phyloP scores from a whole-genome alignment of 2,329 filamentous ascomycete genomes.

The Tolypocladium guangdongense region DNA sequence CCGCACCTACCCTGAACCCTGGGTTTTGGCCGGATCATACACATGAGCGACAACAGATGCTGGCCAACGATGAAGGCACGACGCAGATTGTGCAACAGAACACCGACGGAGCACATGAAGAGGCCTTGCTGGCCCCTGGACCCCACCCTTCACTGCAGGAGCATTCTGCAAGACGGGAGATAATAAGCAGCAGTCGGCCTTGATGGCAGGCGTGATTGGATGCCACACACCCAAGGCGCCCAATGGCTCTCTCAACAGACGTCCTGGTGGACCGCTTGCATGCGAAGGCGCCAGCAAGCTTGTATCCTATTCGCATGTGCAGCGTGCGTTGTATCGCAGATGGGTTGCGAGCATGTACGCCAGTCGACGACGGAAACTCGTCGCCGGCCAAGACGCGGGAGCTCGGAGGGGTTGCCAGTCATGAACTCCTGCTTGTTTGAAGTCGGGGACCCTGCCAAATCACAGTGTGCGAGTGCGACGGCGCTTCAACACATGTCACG shows the following conservation, averaged over 20 bases:
- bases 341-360: not conserved
- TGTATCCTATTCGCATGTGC: not conserved
- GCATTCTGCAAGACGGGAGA: not conserved
- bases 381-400: not conserved
- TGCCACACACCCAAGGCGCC: not conserved
- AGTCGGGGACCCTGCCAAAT: too few relatives aligned
- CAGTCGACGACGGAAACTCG: not conserved
- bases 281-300: not conserved
- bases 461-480: not conserved
- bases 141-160: not conserved
- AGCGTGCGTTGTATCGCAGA: not conserved
- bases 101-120: not conserved
- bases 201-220: not conserved
- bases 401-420: not conserved
- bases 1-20: not conserved
- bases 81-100: not conserved
- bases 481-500: not conserved
- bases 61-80: not conserved
- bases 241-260: not conserved
- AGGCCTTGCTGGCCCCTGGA: not conserved
- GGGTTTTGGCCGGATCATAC: not conserved
- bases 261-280: not conserved
- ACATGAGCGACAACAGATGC: not conserved
- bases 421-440: not conserved
- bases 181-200: not conserved